phyloP scores from a whole-genome alignment of 1,284 basidiomycete species.

The Grifola frondosa region DNA sequence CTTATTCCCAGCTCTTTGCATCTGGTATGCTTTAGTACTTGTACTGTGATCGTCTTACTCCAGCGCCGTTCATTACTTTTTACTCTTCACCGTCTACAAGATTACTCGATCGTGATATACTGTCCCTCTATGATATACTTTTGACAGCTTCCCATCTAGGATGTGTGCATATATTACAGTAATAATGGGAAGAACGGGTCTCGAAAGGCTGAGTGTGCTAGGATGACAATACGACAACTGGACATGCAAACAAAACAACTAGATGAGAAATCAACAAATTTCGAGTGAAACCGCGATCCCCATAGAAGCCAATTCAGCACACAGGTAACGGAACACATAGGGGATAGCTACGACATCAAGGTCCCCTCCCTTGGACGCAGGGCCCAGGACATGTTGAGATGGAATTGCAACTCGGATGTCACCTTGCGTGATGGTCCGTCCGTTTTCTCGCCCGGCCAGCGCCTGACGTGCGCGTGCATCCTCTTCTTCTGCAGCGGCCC shows the following conservation, averaged over 20 bases:
- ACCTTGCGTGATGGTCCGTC: slow-evolving; percentile 31
- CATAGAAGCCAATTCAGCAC: slow-evolving; percentile 84
- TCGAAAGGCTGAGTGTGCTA: neutral
- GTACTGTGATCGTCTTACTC: too few species aligned
- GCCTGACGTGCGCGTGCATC: slow-evolving; percentile 56
- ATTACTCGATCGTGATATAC: too few species aligned
- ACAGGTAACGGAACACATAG: slow-evolving; percentile 91
- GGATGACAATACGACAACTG: neutral
- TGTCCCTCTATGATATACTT: too few species aligned
- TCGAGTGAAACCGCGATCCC: slow-evolving; percentile 80
- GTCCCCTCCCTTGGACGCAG: slow-evolving; percentile 66
- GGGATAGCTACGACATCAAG: slow-evolving; percentile 95
- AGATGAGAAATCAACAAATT: slow-evolving; percentile 38
- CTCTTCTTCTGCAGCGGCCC: slow-evolving; percentile 64
- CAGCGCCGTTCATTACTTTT: too few species aligned
- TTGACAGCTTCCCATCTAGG: too few species aligned
- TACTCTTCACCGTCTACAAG: slow-evolving; percentile 12
- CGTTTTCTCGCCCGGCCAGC: slow-evolving; percentile 48
- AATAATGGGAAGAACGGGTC: neutral
- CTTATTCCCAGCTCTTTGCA: too few species aligned
- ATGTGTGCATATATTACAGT: slow-evolving; percentile 4
- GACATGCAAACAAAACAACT: neutral
- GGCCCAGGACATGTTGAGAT: slow-evolving; percentile 62
- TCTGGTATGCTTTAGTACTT: too few species aligned
- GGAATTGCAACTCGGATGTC: slow-evolving; percentile 66